Conservation (phyloP, 2,329 filamentous ascomycete genomes). For the Geoglossum cookeanum region DNA sequence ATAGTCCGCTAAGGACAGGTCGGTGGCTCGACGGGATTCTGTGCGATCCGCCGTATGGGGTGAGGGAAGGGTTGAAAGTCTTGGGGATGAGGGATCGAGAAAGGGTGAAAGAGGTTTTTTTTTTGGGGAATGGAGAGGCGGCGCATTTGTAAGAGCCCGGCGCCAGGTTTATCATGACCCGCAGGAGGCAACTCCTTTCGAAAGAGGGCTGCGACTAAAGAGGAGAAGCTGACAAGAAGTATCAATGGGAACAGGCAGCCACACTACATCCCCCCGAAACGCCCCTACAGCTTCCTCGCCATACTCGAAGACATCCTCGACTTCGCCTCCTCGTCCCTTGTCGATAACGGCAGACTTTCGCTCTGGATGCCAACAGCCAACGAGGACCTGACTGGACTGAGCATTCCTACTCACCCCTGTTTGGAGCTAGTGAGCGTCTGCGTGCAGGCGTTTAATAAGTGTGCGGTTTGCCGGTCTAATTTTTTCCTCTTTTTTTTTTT, state of each 20-base stretch:
- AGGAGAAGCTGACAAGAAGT: not conserved
- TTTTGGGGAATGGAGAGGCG: constrained; percentile 49
- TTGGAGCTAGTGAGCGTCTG: constrained; percentile 59
- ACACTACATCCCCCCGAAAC: constrained; percentile 70
- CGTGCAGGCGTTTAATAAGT: constrained; percentile 77
- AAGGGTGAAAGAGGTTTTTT: constrained; percentile 31
- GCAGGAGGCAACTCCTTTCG: constrained; percentile 5
- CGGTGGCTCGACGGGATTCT: constrained; percentile 72
- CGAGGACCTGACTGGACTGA: constrained; percentile 55
- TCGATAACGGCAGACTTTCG: constrained; percentile 59
- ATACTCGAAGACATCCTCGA: constrained; percentile 80
- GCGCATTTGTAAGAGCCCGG: constrained; percentile 41
- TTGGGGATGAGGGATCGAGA: constrained; percentile 55
- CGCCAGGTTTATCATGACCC: not conserved
- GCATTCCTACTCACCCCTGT: constrained; percentile 56
- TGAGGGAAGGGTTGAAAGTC: constrained; percentile 78
- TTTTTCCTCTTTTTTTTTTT: constrained; percentile 7
- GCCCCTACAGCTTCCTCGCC: constrained; percentile 75
- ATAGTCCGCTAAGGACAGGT: constrained; percentile 47
- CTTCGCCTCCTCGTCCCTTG: constrained; percentile 59
- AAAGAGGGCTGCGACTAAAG: not conserved
- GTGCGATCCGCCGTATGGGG: constrained; percentile 90
- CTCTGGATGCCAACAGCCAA: constrained; percentile 97
- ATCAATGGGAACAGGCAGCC: constrained; percentile 26
- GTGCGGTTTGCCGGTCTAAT: constrained; percentile 25